Evolutionary conservation across 139 green algal species (phyloP), one percentile per base, ranked within the genome.

Genomic region (Tetratostichococcus sp.): DNA sequence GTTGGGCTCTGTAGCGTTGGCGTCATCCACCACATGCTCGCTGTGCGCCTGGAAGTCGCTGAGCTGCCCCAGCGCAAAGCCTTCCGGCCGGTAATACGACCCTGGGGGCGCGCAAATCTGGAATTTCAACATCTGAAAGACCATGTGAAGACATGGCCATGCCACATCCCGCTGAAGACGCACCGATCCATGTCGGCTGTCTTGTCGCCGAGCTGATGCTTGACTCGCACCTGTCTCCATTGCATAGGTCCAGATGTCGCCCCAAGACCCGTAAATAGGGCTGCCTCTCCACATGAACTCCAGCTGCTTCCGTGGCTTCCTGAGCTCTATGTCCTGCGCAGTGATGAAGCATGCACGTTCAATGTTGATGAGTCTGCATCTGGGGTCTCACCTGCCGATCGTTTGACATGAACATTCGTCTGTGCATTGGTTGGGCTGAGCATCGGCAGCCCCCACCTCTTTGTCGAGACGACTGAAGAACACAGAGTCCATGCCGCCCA

Each of bases 391-490:
- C n/a, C n/a, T n/a, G n/a, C n/a, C n/a, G n/a, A n/a, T n/a, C n/a
- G n/a, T 50, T 50, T 50, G 39, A 50, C 6, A 11, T 6, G 39
- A 6, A 50, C 6, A 6, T 50, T 6, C 39, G 11, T 50, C 39
- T 50, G 11, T 50, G 39, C 6, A 11, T 6, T 21, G 39, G 39
- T 50, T 50, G 39, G 11, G 8, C 39, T 21, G 11, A 50, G 39
- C 39, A 50, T 50, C 39, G 11, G 39, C 39, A 50, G 8, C 39
- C 11, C 50, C 14, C 19, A 91, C 92, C 79, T 96, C 81, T 77
- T 95, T 93, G 78, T 97, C 93, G 2, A 85, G 80, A 1, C 93
- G 76, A 4, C 86, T 92, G 81, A 97, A 95, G 78, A 97, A 95
- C 6, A 96, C 69, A 21, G 81, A 91, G 31, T 97, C 88, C 72